These are phyloP conservation scores for Trametes sp. DNA, from an alignment of 1,284 basidiomycete species.

Conservation along the genomic window DNA sequence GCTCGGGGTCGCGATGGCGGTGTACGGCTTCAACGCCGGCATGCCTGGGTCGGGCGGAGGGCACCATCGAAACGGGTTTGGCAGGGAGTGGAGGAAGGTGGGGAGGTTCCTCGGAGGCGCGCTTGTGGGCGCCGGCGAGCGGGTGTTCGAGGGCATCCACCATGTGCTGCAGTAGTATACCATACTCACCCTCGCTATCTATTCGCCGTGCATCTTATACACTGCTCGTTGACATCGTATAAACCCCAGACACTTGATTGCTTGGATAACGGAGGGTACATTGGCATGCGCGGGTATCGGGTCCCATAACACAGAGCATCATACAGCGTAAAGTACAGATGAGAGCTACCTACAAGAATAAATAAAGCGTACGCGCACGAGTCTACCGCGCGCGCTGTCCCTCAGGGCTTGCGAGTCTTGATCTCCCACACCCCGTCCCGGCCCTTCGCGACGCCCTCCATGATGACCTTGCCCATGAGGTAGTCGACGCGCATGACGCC, in stretches of 20 bases:
- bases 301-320: slow-evolving; percentile 14
- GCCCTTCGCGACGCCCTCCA: slow-evolving; percentile 42
- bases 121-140: slow-evolving; percentile 48
- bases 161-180: slow-evolving; percentile 15
- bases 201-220: too few species aligned
- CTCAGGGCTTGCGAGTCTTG: slow-evolving; percentile 37
- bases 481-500: slow-evolving; percentile 44
- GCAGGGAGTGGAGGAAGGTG: slow-evolving; percentile 46
- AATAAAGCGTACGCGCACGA: slow-evolving; percentile 20
- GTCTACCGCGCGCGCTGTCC: not conserved
- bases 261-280: slow-evolving; percentile 13
- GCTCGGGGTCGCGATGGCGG: slow-evolving; percentile 70
- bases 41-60: slow-evolving; percentile 26
- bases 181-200: not conserved
- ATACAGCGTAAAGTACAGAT: slow-evolving; percentile 8
- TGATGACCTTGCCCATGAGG: slow-evolving; percentile 39
- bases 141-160: slow-evolving; percentile 37
- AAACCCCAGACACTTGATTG: slow-evolving; percentile 7
- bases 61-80: slow-evolving; percentile 31
- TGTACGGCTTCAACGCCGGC: slow-evolving; percentile 55
- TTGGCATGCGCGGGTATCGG: slow-evolving; percentile 19
- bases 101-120: slow-evolving; percentile 41
- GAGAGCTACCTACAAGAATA: slow-evolving; percentile 24
- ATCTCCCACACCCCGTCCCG: slow-evolving; percentile 44
- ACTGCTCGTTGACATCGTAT: not conserved